Percentiles rank a stretch among this genome's conserved stretches.
Evolutionary conservation across 768 basidiomycete genomes (phyloP).

Genomic region (Lentinula lateritia): DNA sequence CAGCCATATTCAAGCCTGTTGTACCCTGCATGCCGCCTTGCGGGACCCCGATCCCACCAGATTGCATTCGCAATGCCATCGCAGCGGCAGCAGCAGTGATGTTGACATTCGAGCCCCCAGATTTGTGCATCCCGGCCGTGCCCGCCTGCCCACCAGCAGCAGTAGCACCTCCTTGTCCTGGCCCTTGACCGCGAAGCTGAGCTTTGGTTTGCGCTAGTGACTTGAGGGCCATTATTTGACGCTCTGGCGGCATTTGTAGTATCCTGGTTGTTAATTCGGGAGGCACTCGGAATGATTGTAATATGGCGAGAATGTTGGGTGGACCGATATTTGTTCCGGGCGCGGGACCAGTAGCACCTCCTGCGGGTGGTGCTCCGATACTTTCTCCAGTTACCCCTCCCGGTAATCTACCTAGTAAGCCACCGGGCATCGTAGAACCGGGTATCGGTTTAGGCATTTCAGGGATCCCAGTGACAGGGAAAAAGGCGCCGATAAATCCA

Average conservation of each 20-base stretch:
- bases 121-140: not conserved
- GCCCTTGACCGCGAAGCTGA: not conserved
- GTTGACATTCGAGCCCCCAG: not conserved
- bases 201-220: not conserved
- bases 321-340: not conserved
- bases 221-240: not conserved
- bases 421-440: not conserved
- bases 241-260: not conserved
- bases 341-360: not conserved
- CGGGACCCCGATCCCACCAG: not conserved
- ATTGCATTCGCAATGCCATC: conserved; percentile 2
- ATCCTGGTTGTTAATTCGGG: not conserved
- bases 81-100: conserved; percentile 2
- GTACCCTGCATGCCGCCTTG: not conserved
- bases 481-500: conserved; percentile 4
- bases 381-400: not conserved
- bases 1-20: not conserved
- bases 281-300: not conserved
- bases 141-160: not conserved
- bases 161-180: not conserved
- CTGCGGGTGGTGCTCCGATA: not conserved
- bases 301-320: not conserved
- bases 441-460: conserved; percentile 3
- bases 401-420: not conserved
- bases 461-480: not conserved